phyloP scores from a whole-genome alignment of 306 rosid genomes.

The Ormosia semicastrata region DNA sequence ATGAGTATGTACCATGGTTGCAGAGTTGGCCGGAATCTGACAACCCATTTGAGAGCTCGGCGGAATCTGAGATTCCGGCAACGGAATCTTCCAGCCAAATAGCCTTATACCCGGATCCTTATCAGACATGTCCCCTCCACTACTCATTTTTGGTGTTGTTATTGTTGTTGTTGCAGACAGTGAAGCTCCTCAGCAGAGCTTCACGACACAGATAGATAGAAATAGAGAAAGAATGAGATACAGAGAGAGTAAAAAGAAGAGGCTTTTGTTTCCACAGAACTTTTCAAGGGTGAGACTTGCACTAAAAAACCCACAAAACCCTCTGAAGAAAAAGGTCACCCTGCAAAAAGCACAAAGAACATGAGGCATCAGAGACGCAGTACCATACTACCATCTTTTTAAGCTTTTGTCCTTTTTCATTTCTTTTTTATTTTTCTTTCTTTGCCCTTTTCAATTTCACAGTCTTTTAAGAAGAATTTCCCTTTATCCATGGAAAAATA shows the following conservation, averaged over 20 bases:
- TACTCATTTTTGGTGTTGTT: not conserved
- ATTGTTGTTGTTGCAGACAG: not conserved
- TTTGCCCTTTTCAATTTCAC: not conserved
- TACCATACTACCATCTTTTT: slow-evolving; percentile 17
- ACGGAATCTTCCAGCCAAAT: slow-evolving; percentile 62
- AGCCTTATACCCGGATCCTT: slow-evolving; percentile 62
- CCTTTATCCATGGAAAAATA: not conserved
- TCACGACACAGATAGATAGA: slow-evolving; percentile 18
- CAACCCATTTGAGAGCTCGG: slow-evolving; percentile 16
- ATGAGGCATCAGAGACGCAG: slow-evolving; percentile 25
- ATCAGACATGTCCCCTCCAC: slow-evolving; percentile 23
- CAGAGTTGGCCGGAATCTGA: slow-evolving; percentile 39
- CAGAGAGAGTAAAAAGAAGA: slow-evolving; percentile 1
- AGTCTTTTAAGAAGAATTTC: not conserved
- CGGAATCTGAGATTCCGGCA: slow-evolving; percentile 49
- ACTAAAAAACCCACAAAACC: slow-evolving; percentile 21
- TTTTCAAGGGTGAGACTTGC: slow-evolving; percentile 23
- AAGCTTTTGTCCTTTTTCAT: not conserved
- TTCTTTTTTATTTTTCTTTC: not conserved
- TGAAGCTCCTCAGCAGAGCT: slow-evolving; percentile 17
- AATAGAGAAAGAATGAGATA: slow-evolving; percentile 11
- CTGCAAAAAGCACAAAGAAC: slow-evolving; percentile 48
- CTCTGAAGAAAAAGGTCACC: slow-evolving; percentile 29
- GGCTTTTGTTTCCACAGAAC: slow-evolving; percentile 18
- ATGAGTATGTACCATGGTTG: slow-evolving; percentile 35